Base-by-base conservation (phyloP, 2,329 filamentous ascomycete genomes). In the Ascochyta pisi region DNA sequence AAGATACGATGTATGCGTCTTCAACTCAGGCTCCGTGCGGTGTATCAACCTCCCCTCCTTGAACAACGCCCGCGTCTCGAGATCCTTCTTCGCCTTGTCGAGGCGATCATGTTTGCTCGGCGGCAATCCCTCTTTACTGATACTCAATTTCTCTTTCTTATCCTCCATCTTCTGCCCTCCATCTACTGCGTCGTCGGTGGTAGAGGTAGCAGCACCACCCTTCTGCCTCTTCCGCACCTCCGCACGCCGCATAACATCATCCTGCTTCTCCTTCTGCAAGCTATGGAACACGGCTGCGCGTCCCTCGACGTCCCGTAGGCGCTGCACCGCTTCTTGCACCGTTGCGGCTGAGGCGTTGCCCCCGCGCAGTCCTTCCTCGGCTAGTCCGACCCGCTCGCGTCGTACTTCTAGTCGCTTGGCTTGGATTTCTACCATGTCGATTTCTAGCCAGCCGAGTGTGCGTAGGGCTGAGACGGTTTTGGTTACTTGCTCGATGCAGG, bases 1-100 rank as follows among this genome's bases (percentile, higher is more conserved):
- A 4, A 99, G 83, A 74, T 99, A 99, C n/a, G 90, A 95, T 0
- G 95, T 99, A 76, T 99, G 95, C 7, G 91, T 95, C 82, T 96
- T 97, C 57, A 98, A 79, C 69, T 99, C 95, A 0, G 87, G 80
- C 78, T 99, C 95, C 0, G 90, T 87, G 23, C 92, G 85, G 67
- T 96, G 91, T 27, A 92, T 83, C 37, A 98, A 70, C 26, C 86
- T 85, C 1, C 95, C 95, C 58, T 93, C 86, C 71, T 89, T 85
- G 79, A 88, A 96, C 39, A 75, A 29, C 23, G 68, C 58, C 37
- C 73, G 70, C 42, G 61, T 76, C 68, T 69, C 73, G 46, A 62
- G 47, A 2, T 73, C 65, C 47, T 59, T 65, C 48, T 69, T 70
- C 19, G 67, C 63, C 16, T 61, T 58, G 33, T 71, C 71, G 9